Evolutionary conservation across 148 eudicot species (phyloP).

Genomic region (Persicaria maculosa): DNA sequence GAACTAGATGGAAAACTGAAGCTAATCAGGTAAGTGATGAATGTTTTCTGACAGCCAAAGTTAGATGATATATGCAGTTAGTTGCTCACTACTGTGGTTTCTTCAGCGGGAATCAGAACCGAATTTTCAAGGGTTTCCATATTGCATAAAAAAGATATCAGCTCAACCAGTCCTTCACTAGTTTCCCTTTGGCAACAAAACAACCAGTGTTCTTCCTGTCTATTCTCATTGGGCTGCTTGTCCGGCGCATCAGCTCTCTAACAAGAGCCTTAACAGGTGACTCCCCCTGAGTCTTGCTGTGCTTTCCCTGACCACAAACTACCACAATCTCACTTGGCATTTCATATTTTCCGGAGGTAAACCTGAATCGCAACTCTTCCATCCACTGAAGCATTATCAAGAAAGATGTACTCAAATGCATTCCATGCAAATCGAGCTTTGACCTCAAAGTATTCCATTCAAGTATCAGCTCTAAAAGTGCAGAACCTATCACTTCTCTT

Average conservation of each 20-base stretch:
- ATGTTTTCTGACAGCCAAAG: not conserved
- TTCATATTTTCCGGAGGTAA: constrained; percentile 19
- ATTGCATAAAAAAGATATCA: not conserved
- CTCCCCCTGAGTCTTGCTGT: constrained; percentile 53
- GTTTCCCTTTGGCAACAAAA: constrained; percentile 64
- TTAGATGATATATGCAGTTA: not conserved
- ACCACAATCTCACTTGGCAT: constrained; percentile 49
- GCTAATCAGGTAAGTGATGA: too few species aligned
- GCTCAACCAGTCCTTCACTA: constrained; percentile 51
- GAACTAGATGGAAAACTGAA: too few species aligned
- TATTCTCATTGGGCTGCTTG: constrained; percentile 55
- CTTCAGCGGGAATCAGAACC: not conserved
- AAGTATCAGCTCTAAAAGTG: constrained; percentile 35
- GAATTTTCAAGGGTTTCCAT: not conserved
- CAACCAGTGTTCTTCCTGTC: constrained; percentile 74
- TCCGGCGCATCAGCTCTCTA: constrained; percentile 46
- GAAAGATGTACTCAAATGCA: constrained; percentile 60
- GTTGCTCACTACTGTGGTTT: not conserved
- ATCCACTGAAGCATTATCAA: constrained; percentile 65
- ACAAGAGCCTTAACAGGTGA: constrained; percentile 59
- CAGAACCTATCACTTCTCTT: constrained; percentile 38
- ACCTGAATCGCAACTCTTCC: constrained; percentile 41
- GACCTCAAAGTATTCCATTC: constrained; percentile 42
- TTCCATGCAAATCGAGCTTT: constrained; percentile 86
- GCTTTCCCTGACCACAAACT: constrained; percentile 71